Conservation (phyloP, 1,284 basidiomycete species). For the Cryptococcus sp. region DNA sequence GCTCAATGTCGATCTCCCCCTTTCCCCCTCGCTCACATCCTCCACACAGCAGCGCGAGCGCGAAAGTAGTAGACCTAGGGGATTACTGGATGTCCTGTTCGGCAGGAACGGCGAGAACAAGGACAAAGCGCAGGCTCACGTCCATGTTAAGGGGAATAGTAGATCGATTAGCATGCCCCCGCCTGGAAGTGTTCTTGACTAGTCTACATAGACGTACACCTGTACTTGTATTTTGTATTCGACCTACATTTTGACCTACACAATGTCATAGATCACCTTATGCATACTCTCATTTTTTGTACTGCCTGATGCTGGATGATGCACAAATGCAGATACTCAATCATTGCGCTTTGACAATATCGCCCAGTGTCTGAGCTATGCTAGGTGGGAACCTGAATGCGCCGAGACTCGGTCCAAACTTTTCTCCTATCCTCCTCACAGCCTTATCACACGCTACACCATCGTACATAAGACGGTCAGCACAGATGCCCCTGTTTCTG, state of each 20-base stretch:
- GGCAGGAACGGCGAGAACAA: conserved; percentile 1
- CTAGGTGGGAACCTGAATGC: conserved; percentile 44
- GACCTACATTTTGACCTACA: no score
- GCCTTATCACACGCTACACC: conserved; percentile 29
- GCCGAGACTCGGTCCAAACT: conserved; percentile 39
- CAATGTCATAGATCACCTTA: no score
- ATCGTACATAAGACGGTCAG: no score
- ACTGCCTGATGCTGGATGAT: no score
- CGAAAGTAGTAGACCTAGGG: conserved; percentile 1
- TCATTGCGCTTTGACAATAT: conserved; percentile 30
- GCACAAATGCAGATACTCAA: background rate
- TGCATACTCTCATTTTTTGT: no score
- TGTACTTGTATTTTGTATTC: no score
- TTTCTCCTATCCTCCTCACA: conserved; percentile 33
- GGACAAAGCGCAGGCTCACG: background rate
- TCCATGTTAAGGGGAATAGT: background rate
- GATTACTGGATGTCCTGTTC: conserved; percentile 7
- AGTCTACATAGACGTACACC: no score
- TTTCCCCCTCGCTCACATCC: no score
- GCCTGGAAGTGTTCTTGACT: no score
- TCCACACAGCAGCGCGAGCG: no score
- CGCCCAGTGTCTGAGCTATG: conserved; percentile 34
- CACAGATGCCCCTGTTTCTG: background rate
- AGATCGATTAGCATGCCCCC: conserved; percentile 3
- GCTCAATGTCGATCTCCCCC: no score